Percentiles rank a stretch among this genome's conserved stretches.
Conservation (phyloP, 805 yeast species). For the Metschnikowia cubensis region DNA sequence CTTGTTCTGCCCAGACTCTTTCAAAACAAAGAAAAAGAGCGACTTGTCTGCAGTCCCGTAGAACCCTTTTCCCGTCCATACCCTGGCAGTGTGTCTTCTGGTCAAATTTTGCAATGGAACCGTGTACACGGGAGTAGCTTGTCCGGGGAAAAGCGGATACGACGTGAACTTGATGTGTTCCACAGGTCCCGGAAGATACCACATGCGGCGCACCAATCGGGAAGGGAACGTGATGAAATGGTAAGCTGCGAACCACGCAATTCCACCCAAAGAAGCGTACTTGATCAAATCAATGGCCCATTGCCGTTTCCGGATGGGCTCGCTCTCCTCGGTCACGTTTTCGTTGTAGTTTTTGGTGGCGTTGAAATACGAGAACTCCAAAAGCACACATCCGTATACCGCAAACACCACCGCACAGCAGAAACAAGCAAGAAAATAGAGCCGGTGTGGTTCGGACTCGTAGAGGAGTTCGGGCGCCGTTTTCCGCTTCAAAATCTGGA, state of each 20-base stretch:
- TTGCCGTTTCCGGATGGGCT: constrained; percentile 39
- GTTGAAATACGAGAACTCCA: constrained; percentile 53
- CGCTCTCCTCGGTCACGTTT: constrained; percentile 45
- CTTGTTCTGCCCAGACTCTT: constrained; percentile 45
- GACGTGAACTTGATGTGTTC: constrained; percentile 63
- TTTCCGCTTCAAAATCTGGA: constrained; percentile 51
- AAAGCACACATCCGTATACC: constrained; percentile 60
- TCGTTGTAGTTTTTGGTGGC: constrained; percentile 50
- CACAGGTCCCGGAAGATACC: constrained; percentile 62
- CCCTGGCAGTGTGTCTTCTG: constrained; percentile 58
- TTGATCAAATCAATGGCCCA: constrained; percentile 29
- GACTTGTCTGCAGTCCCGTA: constrained; percentile 78
- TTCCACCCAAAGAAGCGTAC: constrained; percentile 27
- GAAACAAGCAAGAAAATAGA: constrained; percentile 67
- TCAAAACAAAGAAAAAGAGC: constrained; percentile 68
- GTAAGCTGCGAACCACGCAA: constrained; percentile 29
- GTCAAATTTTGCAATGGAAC: constrained; percentile 54
- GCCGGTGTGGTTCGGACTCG: constrained; percentile 78
- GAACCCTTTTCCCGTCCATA: constrained; percentile 85
- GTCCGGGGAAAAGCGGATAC: constrained; percentile 72
- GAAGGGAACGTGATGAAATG: constrained; percentile 51
- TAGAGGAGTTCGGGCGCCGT: constrained; percentile 68
- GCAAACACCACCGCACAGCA: constrained; percentile 66
- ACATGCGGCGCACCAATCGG: constrained; percentile 67
- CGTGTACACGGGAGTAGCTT: constrained; percentile 70